A percentile compares a stretch with the other conserved stretches of the same genome.
Conservation (phyloP, 2,329 filamentous ascomycete species). For the Aspergillus brunneoviolaceus region DNA sequence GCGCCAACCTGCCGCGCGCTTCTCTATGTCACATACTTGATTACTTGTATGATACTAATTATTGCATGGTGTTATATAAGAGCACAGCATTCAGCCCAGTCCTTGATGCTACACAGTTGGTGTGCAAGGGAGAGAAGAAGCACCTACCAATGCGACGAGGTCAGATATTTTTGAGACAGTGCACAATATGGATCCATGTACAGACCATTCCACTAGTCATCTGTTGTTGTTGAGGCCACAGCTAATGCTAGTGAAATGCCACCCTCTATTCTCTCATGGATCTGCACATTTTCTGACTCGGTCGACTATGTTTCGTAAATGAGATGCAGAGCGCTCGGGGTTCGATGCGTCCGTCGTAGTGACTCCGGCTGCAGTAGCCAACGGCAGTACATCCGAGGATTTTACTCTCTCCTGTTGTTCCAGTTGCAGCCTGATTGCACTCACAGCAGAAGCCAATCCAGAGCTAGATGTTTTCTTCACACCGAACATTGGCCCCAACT, state of each 20-base stretch:
- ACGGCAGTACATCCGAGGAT: not conserved
- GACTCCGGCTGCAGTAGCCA: slow-evolving; percentile 2
- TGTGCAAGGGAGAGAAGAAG: not conserved
- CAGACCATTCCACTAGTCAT: not conserved
- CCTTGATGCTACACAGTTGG: not conserved
- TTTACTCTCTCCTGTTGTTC: slow-evolving; percentile 11
- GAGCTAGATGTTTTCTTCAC: slow-evolving; percentile 10
- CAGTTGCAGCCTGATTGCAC: slow-evolving; percentile 19
- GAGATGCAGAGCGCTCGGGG: slow-evolving; percentile 18
- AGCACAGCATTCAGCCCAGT: slow-evolving; percentile 5
- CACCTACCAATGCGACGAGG: not conserved
- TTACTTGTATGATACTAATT: slow-evolving; percentile 11
- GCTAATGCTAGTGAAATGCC: not conserved
- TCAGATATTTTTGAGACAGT: not conserved
- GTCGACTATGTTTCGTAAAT: slow-evolving; percentile 24
- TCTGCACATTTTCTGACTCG: slow-evolving; percentile 19
- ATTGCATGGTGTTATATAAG: slow-evolving; percentile 4
- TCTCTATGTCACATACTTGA: slow-evolving; percentile 16
- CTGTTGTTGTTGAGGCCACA: not conserved
- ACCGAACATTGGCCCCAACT: slow-evolving; percentile 10
- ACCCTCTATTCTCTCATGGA: not conserved
- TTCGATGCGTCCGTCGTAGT: slow-evolving; percentile 6
- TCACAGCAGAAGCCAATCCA: slow-evolving; percentile 16
- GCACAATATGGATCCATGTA: not conserved
- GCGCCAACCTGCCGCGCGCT: slow-evolving; percentile 7